Base-by-base conservation (phyloP, 169 alveolate genomes). In the Babesia gibsoni region DNA sequence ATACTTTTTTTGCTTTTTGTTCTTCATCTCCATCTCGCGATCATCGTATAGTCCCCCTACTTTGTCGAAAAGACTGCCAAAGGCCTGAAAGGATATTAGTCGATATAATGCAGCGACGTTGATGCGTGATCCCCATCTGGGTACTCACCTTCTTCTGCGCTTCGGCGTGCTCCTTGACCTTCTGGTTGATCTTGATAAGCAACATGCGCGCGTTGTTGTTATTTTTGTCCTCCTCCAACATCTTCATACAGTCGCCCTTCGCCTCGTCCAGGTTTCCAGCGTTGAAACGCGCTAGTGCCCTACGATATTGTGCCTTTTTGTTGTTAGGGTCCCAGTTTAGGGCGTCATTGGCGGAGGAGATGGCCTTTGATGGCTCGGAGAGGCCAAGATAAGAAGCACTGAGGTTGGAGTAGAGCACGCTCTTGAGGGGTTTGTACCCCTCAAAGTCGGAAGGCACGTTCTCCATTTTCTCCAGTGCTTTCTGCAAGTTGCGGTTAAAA, bases 31-130 rank as follows among this genome's bases (percentile, higher is more conserved):
- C 41, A 49, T 59, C 43, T 88, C 93, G 12, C 91, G 83, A 65
- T 90, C 95, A 18, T 82, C 87, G 65, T 90, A 90, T 37, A 83
- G 80, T 6, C 93, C 95, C 14, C 89, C 88, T 9, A 86, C 91
- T 53, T 89, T 84, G 66, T 84, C 83, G 46, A 90, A 90, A 46
- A 90, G 75, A 33, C 89, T 82, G 8, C 94, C 89, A 68, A 83
- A 90, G 29, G 92, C 92, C 77, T 89, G 54, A 18, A 12, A 27
- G 23, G 4, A 10, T 3, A 7, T 33, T 39, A n/a, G n/a, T n/a
- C n/a, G n/a, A n/a, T n/a, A n/a, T n/a, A n/a, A n/a, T n/a, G n/a
- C n/a, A n/a, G n/a, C n/a, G n/a, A n/a, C n/a, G n/a, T n/a, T n/a
- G n/a, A n/a, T n/a, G n/a, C n/a, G n/a, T n/a, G n/a, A n/a, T n/a